Percentiles rank a stretch among this genome's conserved stretches.
Evolutionary conservation across 2,329 filamentous ascomycete species (phyloP).

Genomic region (Cladosporium phlei): DNA sequence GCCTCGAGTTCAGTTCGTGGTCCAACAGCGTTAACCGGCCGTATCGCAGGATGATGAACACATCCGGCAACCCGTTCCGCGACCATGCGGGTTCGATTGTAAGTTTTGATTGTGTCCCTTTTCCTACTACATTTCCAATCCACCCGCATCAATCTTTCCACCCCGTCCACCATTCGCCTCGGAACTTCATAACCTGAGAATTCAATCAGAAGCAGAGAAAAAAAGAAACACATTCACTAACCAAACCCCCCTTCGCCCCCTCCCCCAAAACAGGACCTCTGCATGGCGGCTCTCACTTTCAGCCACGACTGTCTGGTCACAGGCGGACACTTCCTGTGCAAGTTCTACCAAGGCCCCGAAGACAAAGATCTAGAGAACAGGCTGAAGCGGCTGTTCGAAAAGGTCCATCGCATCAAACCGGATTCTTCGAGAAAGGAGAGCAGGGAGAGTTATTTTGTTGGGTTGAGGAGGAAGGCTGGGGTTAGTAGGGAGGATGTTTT

Average conservation of each 20-base stretch:
- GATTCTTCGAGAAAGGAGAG: conserved; percentile 72
- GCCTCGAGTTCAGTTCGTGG: conserved; percentile 52
- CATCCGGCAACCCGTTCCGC: conserved; percentile 76
- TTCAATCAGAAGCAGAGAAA: no score
- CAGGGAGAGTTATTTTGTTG: conserved; percentile 82
- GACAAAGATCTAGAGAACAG: conserved; percentile 73
- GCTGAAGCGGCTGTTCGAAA: conserved; percentile 70
- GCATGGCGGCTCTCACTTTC: conserved; percentile 77
- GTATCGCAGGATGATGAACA: conserved; percentile 99
- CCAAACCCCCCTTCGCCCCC: no score
- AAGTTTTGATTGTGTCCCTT: conserved; percentile 41
- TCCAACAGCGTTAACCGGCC: conserved; percentile 92
- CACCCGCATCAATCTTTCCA: no score
- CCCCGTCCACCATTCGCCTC: no score
- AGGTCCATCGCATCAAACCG: conserved; percentile 83
- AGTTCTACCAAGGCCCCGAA: conserved; percentile 90
- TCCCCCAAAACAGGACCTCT: conserved; percentile 91
- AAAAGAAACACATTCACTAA: no score
- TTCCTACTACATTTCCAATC: no score
- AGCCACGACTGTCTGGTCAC: conserved; percentile 74
- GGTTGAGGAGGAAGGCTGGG: conserved; percentile 60
- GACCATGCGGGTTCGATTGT: conserved; percentile 97
- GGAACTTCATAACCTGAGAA: no score
- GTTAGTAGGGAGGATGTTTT: conserved; percentile 45
- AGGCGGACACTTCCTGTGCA: conserved; percentile 91